Evolutionary conservation across 2,329 filamentous ascomycete genomes (phyloP), one percentile per base, ranked within the genome.

Genomic region (Phaeomoniella chlamydospora): DNA sequence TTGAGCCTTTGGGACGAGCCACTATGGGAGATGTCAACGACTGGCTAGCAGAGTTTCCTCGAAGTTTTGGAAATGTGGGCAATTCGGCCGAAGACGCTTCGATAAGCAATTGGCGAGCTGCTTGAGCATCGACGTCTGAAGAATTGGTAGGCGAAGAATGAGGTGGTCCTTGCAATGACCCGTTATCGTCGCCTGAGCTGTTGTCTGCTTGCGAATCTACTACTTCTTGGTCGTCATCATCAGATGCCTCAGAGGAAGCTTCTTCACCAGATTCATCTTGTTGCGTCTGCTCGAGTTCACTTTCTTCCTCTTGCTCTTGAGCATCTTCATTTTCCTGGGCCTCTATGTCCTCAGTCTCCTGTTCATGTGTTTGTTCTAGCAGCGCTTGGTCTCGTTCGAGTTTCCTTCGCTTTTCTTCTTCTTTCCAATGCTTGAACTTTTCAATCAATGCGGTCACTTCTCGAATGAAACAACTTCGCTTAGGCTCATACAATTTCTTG

Each of bases 371-470:
- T 31, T 55, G 57, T 36, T 68, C 57, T 4, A 63, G 61, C 15
- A 64, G 54, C 3, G 67, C 70, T 33, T 76, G 77, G 41, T 88
- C 84, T 49, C 77, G 83, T 49, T 85, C 80, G 2, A 74, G 60
- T 56, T 85, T 85, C 40, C 83, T 67, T 31, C 80, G 74, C 62
- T 87, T 92, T 56, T 98, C 90, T 53, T 93, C 84, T 41, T 87
- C 72, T 42, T 78, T 86, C 87, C 87, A 96, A 37, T 73, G 66
- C 35, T 77, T 73, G 53, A 94, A 96, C 53, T 94, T 96, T 43
- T 84, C 76, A 14, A 96, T 68, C 18, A 96, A 77, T 0, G 70
- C 70, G 43, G 84, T 70, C 39, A 92, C 87, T 41, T 92, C 85
- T 38, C 69, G 72, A 47, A 94, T 80, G 52, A 94, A 93, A 53